phyloP scores from a whole-genome alignment of 1,284 basidiomycete species.

The Ceratobasidium sp. region DNA sequence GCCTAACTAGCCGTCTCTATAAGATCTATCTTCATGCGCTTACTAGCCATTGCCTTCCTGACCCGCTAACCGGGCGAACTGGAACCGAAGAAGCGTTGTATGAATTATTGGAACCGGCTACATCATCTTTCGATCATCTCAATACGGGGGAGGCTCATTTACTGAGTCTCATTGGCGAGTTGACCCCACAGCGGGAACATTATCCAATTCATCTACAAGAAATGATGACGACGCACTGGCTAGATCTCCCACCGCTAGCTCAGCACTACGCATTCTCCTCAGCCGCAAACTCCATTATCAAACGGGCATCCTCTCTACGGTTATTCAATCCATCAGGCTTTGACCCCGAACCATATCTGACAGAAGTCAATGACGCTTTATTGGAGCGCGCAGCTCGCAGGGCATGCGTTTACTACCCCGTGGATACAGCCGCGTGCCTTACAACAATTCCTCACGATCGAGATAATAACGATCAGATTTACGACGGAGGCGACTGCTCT shows the following conservation, averaged over 20 bases:
- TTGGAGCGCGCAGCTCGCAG: conserved; percentile 13
- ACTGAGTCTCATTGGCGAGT: conserved; percentile 52
- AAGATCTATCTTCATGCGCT: conserved; percentile 60
- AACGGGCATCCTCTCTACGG: conserved; percentile 1
- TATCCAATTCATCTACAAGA: conserved; percentile 56
- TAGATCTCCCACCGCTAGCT: conserved; percentile 46
- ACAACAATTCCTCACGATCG: background rate
- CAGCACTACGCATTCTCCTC: conserved; percentile 54
- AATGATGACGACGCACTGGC: conserved; percentile 59
- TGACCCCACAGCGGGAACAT: conserved; percentile 55
- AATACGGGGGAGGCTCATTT: conserved; percentile 50
- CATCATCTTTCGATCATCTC: conserved; percentile 57
- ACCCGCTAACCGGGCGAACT: conserved; percentile 59
- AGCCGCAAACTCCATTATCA: background rate
- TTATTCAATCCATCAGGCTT: conserved; percentile 18
- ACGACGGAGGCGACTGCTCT: background rate
- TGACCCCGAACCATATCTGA: background rate
- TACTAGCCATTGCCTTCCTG: conserved; percentile 57
- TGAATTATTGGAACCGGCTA: conserved; percentile 55
- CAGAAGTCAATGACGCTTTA: background rate
- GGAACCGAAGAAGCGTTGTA: conserved; percentile 52
- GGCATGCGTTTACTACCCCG: conserved; percentile 15
- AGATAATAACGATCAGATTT: background rate
- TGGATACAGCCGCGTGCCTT: background rate
- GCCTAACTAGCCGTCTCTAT: conserved; percentile 55